A percentile compares a stretch with the other conserved stretches of the same genome.
Evolutionary conservation across 345 rosid genomes (phyloP).

Genomic region (Ceriops decandra): DNA sequence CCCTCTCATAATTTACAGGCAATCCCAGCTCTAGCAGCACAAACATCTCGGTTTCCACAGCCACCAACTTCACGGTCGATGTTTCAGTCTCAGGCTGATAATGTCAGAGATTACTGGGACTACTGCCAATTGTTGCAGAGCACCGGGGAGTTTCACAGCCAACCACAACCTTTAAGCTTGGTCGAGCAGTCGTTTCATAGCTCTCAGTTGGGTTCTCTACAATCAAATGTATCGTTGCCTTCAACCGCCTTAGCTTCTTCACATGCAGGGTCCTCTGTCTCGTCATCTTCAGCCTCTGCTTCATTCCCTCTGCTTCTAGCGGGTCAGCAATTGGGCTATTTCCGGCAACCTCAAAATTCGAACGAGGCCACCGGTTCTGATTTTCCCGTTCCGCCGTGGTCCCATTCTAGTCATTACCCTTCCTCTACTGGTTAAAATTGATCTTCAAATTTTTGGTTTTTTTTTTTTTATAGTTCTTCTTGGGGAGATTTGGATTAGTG

Average conservation of each 20-base stretch:
- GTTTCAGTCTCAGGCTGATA: conserved; percentile 26
- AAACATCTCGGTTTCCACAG: not conserved
- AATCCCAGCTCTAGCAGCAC: conserved; percentile 7
- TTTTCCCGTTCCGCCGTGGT: conserved; percentile 18
- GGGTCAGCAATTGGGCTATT: conserved; percentile 30
- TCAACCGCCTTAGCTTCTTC: not conserved
- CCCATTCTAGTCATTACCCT: conserved; percentile 20
- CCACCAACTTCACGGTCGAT: conserved; percentile 11
- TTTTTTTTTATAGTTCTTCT: not conserved
- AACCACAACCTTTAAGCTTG: conserved; percentile 23
- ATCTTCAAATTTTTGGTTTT: not conserved
- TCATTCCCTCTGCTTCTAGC: conserved; percentile 45
- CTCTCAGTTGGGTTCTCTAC: conserved; percentile 27
- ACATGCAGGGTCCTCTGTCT: not conserved
- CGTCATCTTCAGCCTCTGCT: conserved; percentile 28
- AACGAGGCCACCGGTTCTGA: conserved; percentile 4
- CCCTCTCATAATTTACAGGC: conserved; percentile 11
- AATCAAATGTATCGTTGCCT: conserved; percentile 22
- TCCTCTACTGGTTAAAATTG: conserved; percentile 7
- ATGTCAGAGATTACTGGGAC: conserved; percentile 38
- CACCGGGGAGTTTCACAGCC: conserved; percentile 26
- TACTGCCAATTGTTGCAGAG: conserved; percentile 51
- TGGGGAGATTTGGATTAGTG: not conserved
- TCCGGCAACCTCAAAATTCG: conserved; percentile 11
- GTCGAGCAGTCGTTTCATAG: conserved; percentile 34